phyloP scores from a whole-genome alignment of 2,329 filamentous ascomycete genomes.

The Diaporthe vexans region DNA sequence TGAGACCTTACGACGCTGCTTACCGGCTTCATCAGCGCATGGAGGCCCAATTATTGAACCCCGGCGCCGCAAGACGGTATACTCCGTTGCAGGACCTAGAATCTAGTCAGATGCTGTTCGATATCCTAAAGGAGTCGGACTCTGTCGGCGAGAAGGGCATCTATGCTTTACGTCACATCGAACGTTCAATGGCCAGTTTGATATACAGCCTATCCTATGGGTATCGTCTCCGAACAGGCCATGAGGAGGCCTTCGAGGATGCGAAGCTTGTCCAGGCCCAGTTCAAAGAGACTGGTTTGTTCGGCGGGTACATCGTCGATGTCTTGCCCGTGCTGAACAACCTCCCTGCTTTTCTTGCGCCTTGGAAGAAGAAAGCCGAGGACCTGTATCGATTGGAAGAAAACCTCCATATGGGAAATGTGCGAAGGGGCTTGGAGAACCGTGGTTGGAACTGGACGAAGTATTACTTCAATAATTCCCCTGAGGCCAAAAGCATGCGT shows the following conservation, averaged over 20 bases:
- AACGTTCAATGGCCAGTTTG: not conserved
- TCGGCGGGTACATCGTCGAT: not conserved
- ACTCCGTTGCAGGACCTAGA: not conserved
- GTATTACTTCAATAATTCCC: not conserved
- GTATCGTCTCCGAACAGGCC: not conserved
- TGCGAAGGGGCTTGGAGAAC: not conserved
- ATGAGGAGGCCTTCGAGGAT: not conserved
- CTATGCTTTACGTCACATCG: not conserved
- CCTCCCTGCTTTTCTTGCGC: not conserved
- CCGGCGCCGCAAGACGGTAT: not conserved
- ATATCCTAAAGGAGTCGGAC: not conserved
- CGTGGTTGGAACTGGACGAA: not conserved
- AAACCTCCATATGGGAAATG: not conserved
- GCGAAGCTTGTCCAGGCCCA: conserved; percentile 2
- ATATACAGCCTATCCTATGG: not conserved
- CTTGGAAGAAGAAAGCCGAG: not conserved
- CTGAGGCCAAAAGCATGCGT: not conserved
- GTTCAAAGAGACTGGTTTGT: not conserved
- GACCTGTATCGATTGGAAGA: not conserved
- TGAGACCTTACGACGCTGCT: conserved; percentile 4
- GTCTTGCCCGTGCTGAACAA: not conserved
- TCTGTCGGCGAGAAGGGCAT: not conserved
- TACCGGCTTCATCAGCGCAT: not conserved
- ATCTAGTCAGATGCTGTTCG: not conserved
- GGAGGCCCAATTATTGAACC: not conserved